Evolutionary conservation across 2,329 filamentous ascomycete species (phyloP).

Genomic region (Orbilia oligospora): DNA sequence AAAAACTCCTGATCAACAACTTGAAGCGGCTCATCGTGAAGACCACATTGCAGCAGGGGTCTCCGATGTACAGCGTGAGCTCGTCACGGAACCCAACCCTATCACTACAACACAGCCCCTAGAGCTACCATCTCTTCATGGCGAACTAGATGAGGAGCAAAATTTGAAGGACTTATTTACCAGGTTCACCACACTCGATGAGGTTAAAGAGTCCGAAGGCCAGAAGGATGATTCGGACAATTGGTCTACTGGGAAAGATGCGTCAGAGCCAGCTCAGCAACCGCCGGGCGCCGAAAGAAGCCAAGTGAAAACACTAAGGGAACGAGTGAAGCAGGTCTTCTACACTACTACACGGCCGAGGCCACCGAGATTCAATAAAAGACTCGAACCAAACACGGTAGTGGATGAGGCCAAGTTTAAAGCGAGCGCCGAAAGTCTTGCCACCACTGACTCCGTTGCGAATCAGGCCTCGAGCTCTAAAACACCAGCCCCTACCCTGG

Average conservation of each 20-base stretch:
- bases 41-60: no score
- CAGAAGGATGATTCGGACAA: background rate
- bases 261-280: background rate
- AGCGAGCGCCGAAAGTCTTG: background rate
- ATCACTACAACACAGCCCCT: background rate
- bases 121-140: background rate
- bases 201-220: background rate
- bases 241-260: background rate
- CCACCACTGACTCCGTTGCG: background rate
- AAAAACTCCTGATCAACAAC: background rate
- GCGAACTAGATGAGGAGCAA: background rate
- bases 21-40: background rate
- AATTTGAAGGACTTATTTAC: background rate
- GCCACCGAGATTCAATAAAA: background rate
- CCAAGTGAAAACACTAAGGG: background rate
- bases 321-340: background rate
- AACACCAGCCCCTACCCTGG: background rate
- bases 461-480: background rate
- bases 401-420: background rate
- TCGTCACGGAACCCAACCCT: background rate
- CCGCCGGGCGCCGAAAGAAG: background rate
- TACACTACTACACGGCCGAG: background rate
- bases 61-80: background rate
- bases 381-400: no score
- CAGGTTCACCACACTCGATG: background rate